These are phyloP conservation scores for Parathielavia hyrcaniae DNA, from an alignment of 495 filamentous ascomycete species.

Conservation along the genomic window DNA sequence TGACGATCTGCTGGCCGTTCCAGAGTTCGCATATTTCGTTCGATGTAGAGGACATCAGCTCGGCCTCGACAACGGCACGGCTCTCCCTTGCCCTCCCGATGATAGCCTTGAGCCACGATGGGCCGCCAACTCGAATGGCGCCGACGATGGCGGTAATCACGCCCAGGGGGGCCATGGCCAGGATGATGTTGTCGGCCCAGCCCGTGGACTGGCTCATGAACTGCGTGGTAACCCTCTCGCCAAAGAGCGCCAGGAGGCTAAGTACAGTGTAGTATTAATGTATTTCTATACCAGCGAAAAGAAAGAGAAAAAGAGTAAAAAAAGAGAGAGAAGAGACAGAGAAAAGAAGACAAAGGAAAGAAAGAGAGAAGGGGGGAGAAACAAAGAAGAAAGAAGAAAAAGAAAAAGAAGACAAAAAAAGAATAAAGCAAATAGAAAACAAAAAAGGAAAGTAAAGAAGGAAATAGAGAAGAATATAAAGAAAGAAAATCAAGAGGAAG, in stretches of 20 bases:
- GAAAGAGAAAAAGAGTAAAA: too few relatives aligned
- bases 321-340: too few relatives aligned
- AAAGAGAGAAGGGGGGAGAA: too few relatives aligned
- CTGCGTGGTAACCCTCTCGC: slow-evolving; percentile 53
- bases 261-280: not conserved
- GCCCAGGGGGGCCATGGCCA: slow-evolving; percentile 22
- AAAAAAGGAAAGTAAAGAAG: too few relatives aligned
- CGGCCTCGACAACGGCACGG: slow-evolving; percentile 27
- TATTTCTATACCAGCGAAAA: too few relatives aligned
- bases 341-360: too few relatives aligned
- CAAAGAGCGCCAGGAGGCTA: slow-evolving; percentile 48
- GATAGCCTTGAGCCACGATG: slow-evolving; percentile 46
- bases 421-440: too few relatives aligned
- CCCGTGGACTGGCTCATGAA: slow-evolving; percentile 50
- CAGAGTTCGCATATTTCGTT: slow-evolving; percentile 35
- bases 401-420: too few relatives aligned
- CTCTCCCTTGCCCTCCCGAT: slow-evolving; percentile 42
- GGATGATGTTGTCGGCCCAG: slow-evolving; percentile 48
- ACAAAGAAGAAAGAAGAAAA: too few relatives aligned
- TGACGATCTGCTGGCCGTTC: slow-evolving; percentile 32
- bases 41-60: slow-evolving; percentile 34
- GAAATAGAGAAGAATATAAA: too few relatives aligned
- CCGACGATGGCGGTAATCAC: slow-evolving; percentile 28
- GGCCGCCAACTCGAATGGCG: slow-evolving; percentile 50
- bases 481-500: too few relatives aligned